Percentiles rank a stretch among this genome's conserved stretches.
These are phyloP conservation scores for Neurospora sp. DNA, from an alignment of 2,329 filamentous ascomycete species.

Conservation along the genomic window DNA sequence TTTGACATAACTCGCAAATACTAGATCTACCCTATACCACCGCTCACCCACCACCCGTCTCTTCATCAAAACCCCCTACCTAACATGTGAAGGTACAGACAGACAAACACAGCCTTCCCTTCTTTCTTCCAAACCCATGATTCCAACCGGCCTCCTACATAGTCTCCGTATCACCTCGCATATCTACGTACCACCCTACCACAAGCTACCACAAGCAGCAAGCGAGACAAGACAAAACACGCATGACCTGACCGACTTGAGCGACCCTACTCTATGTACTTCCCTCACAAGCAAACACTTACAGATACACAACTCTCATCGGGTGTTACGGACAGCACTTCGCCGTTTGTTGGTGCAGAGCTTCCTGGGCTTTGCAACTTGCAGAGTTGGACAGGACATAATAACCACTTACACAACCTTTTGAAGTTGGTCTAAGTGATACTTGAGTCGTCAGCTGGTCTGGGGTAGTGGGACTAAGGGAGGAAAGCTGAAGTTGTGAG, in stretches of 20 bases:
- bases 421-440: neutral
- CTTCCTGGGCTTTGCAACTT: neutral
- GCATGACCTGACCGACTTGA: neutral
- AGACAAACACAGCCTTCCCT: neutral
- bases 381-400: neutral
- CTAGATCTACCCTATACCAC: neutral
- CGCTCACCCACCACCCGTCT: neutral
- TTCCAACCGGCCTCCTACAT: neutral
- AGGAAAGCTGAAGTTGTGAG: neutral
- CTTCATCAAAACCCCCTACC: too few relatives aligned
- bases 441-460: neutral
- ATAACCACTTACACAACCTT: neutral
- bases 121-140: neutral
- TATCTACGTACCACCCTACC: neutral
- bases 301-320: neutral
- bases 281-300: neutral
- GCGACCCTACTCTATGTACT: neutral
- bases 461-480: neutral
- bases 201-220: neutral
- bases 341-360: neutral
- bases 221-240: neutral
- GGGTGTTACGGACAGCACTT: neutral
- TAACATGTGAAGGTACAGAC: neutral
- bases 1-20: neutral
- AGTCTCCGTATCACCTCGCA: neutral